These are phyloP conservation scores for Nemania sp. DNA, from an alignment of 2,329 filamentous ascomycete species.

Conservation along the genomic window DNA sequence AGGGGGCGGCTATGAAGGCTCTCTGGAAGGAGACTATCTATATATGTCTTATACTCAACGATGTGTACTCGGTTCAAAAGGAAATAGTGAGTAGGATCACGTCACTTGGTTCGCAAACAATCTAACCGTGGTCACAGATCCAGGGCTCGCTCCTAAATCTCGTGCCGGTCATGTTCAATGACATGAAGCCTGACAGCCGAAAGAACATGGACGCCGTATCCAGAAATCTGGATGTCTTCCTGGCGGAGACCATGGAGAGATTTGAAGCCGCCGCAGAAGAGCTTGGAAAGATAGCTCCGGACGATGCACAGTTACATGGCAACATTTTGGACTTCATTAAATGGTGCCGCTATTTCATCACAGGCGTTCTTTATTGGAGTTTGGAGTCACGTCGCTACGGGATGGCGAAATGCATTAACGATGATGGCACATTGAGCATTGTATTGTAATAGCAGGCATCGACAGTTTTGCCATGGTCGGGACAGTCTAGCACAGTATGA, in stretches of 20 bases:
- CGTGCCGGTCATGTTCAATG: constrained; percentile 36
- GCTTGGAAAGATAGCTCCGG: constrained; percentile 22
- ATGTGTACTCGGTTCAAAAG: constrained; percentile 37
- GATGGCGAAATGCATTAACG: constrained; percentile 36
- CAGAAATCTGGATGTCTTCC: constrained; percentile 22
- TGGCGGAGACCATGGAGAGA: constrained; percentile 27
- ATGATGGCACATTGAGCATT: constrained; percentile 34
- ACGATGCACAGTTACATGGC: constrained; percentile 27
- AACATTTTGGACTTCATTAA: constrained; percentile 33
- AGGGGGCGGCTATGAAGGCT: constrained; percentile 32
- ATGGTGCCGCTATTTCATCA: constrained; percentile 39
- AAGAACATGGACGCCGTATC: constrained; percentile 29
- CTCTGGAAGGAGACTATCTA: constrained; percentile 37
- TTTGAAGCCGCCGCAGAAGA: constrained; percentile 32
- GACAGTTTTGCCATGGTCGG: neutral
- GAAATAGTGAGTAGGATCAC: constrained; percentile 33
- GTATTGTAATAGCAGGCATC: constrained; percentile 23
- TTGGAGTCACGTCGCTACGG: constrained; percentile 36
- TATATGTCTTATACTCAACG: constrained; percentile 38
- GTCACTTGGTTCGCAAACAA: neutral
- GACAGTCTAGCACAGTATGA: too few species aligned
- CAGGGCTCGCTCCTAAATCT: constrained; percentile 37
- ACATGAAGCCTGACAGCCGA: constrained; percentile 27
- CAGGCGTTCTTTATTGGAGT: constrained; percentile 38
- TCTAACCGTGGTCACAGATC: constrained; percentile 19